Base-by-base conservation (phyloP, 306 rosid genomes). In the Canavalia gladiata region DNA sequence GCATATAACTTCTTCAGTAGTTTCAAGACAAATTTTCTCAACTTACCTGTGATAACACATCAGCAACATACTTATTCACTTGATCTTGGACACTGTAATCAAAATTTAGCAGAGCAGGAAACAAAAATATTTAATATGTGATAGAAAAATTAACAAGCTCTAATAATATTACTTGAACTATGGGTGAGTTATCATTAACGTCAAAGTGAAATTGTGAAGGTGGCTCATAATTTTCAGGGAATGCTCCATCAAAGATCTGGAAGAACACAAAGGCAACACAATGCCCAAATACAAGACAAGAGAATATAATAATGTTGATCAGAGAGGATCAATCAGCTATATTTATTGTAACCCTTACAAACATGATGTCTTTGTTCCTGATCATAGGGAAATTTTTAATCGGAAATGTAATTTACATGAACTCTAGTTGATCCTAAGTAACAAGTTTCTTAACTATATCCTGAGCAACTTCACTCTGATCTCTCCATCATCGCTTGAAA, bases 401-500 rank as follows among this genome's bases (percentile, higher is more conserved):
- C 5, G 5, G 74, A 81, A 81, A 74, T 9, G 59, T 45, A 58
- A 83, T 31, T 81, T 90, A 92, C 97, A 94, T 86, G 83, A 94
- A 90, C 77, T 94, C 98, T 54, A 94, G 82, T 81, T 94, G 97
- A 72, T 94, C 97, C 59, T 89, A 83, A 83, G 66, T 86, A 87
- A 92, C 90, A 7, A 94, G 85, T 47, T 85, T 12, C 85, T 81
- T 89, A 28, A 92, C 98, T 1, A 55, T 54, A 51, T 73, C 66
- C 75, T 92, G 86, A 33, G 87, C 41, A 39, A 47, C 82, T 68
- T 90, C 90, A 57, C 94, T 94, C 79, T 94, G 98, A 30, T 89
- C 91, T 43, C 82, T 83, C 96, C 98, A 94, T 97, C 98, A 92
- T 60, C 96, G 86, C 72, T 89, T 95, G 83, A 94, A 90, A 86